Conservation (phyloP, 305 asterid genomes). For the Rubia tinctorum region DNA sequence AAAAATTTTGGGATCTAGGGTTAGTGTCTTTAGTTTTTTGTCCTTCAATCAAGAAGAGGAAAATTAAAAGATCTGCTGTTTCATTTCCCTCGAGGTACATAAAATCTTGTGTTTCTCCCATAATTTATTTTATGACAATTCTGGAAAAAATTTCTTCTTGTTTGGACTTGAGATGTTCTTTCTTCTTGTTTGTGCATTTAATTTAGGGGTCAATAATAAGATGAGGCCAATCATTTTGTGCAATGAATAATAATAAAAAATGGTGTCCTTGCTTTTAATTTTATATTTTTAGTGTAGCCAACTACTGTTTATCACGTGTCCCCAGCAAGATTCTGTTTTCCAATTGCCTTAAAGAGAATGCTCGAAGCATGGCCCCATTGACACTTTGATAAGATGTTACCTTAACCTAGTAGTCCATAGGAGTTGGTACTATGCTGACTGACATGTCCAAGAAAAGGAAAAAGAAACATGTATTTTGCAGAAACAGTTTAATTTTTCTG, state of each 20-base stretch:
- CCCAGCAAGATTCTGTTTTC: background rate
- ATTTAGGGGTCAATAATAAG: background rate
- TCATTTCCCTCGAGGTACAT: slow-evolving; percentile 23
- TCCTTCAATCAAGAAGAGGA: background rate
- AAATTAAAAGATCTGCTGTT: slow-evolving; percentile 15
- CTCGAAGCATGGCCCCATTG: slow-evolving; percentile 4
- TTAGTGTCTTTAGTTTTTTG: slow-evolving; percentile 10
- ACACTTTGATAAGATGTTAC: background rate
- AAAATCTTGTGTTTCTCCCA: background rate
- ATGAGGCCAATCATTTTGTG: slow-evolving; percentile 2
- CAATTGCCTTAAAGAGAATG: slow-evolving; percentile 7
- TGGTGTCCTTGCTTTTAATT: background rate
- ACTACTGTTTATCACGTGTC: slow-evolving; percentile 2
- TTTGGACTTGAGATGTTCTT: background rate
- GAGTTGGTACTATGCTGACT: background rate
- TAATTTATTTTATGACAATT: background rate
- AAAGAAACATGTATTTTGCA: background rate
- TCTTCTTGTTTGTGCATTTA: background rate
- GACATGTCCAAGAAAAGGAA: background rate
- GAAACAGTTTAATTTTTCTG: background rate
- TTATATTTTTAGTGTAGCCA: background rate
- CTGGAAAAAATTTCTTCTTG: background rate
- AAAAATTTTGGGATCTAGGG: slow-evolving; percentile 23
- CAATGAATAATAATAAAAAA: background rate
- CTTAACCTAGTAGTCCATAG: background rate